Conservation (phyloP, 345 rosid genomes). For the Trapa incisa region DNA sequence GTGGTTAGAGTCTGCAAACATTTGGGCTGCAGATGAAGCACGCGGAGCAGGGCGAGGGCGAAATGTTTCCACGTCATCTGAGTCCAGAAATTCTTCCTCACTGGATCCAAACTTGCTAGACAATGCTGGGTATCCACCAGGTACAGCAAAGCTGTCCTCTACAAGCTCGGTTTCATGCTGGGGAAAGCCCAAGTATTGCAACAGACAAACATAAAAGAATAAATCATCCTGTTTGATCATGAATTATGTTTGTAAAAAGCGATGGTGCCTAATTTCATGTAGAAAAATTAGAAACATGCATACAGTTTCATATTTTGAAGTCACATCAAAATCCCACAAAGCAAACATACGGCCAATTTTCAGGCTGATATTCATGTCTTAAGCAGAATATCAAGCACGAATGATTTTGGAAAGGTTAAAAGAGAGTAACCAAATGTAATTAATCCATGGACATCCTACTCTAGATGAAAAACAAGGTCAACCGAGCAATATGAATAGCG, state of each 20-base stretch:
- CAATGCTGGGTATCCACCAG: slow-evolving; percentile 41
- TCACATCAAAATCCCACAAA: no score
- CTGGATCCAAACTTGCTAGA: slow-evolving; percentile 68
- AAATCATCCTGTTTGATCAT: neutral
- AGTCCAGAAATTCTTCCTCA: slow-evolving; percentile 78
- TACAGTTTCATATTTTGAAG: neutral
- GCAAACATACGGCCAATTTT: no score
- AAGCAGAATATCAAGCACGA: no score
- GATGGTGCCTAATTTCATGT: neutral
- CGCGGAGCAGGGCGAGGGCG: slow-evolving; percentile 23
- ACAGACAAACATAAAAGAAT: neutral
- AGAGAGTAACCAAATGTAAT: no score
- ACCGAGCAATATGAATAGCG: neutral
- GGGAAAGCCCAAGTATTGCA: slow-evolving; percentile 9
- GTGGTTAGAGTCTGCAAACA: no score
- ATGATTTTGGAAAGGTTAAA: no score
- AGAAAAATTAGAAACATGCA: neutral
- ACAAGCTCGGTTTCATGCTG: slow-evolving; percentile 83
- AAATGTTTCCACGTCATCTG: slow-evolving; percentile 60
- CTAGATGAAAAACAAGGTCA: neutral
- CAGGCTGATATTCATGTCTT: no score
- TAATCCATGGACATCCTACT: neutral
- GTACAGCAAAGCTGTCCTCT: slow-evolving; percentile 62
- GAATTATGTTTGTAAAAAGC: neutral
- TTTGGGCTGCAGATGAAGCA: neutral